Evolutionary conservation across 257 asterid species (phyloP), one percentile per base, ranked within the genome.

Genomic region (Solanum sitiens): DNA sequence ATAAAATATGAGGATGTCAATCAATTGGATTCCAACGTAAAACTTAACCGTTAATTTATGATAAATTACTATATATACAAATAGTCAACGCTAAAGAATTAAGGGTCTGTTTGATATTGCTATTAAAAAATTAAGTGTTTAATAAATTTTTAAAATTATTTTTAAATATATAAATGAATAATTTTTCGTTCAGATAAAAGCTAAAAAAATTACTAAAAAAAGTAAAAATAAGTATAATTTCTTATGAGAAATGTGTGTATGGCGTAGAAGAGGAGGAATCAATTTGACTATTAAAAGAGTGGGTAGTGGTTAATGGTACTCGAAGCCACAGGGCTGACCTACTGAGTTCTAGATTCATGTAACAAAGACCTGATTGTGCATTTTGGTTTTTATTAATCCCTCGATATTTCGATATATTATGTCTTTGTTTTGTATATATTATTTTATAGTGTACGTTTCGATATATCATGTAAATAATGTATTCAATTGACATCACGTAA

Each of bases 101-200:
- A 7, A 18, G 65, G 6, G 9, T 6, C 9, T 53, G 1, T 16
- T 16, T 53, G 63, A 6, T 4, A 16, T 53, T 53, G 9, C 2
- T 53, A 40, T 40, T 40, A 11, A 40, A 47, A 4, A 47, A 47
- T 13, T 4, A 45, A 16, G 9, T 53, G 7, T 16, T 53, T 53
- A 2, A 0, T 0, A 53, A 53, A 53, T 53, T 0, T 4, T 16
- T 53, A 2, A 1, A 53, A 0, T 23, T 53, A 53, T 1, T 1
- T 53, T 53, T 53, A 53, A 16, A 53, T 53, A 1, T 3, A 16
- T 16, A 21, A 1, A 16, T 3, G 6, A 53, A 0, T 3, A 1
- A 8, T 3, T 53, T 53, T 16, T 6, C 8, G 2, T 10, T 53
- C 16, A 8, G 3, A 2, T 16, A 16, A 1, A 53, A 53, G 23